Evolutionary conservation across 176 grass and related monocot species (phyloP), one percentile per base, ranked within the genome.

Genomic region (Hyparrhenia diplandra): DNA sequence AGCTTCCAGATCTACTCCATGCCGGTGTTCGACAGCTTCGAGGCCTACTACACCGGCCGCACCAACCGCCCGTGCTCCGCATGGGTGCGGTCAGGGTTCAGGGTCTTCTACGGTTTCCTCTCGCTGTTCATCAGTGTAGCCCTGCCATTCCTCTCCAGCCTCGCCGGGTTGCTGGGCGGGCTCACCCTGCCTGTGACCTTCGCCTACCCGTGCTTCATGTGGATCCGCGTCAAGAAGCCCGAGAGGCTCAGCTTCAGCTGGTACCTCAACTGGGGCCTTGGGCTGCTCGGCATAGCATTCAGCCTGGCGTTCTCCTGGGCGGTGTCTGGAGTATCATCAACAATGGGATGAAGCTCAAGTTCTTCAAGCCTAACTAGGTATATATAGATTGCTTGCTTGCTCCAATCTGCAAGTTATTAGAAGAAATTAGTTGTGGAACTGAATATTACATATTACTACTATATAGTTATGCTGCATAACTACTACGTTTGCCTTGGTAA

Each of bases 1-100:
- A 95, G 92, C 74, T 98, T 98, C 90, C 96, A 98, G 84, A 98
- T 98, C 84, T 98, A 98, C 79, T 98, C 96, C 13, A 98, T 98
- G 96, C 96, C 96, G 0, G 96, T 98, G 16, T 98, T 95, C 7
- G 96, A 98, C 76, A 95, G 92, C 72, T 98, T 98, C 0, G 96
- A 98, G 71, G 95, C 95, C 18, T 89, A 81, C 34, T 98, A 98
- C 77, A 98, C 95, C 0, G 92, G 95, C 59, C 86, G 95, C 54
- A 98, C 95, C 21, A 98, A 98, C 82, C 92, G 88, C 3, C 95
- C 92, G 3, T 98, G 95, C 87, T 98, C 95, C 0, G 64, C 89
- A 39, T 98, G 95, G 95, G 92, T 98, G 12, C 49, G 95, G 3
- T 91, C 90, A 0, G 95, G 92, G 55, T 98, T 98, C 71, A 89